Base-by-base conservation (phyloP, 495 filamentous ascomycete species). In the Neurospora sp. region DNA sequence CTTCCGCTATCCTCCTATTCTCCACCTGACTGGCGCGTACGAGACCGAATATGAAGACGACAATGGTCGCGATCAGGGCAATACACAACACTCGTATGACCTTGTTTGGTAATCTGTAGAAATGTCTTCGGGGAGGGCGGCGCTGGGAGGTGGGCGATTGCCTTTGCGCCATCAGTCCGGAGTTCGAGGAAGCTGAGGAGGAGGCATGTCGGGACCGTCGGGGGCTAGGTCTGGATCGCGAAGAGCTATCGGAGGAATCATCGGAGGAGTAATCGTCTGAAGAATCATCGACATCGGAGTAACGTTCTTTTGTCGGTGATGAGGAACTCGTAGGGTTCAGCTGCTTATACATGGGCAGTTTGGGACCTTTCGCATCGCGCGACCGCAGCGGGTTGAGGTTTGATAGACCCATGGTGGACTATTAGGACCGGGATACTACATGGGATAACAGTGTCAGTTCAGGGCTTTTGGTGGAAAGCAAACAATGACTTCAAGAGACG, bases 61-160 rank as follows among this genome's bases (percentile, higher is more conserved):
- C 74, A 20, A 96, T 85, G 0, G 88, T 88, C 1, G 86, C 86
- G 35, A 92, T 88, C 69, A 97, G 79, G 23, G 86, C 88, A 40
- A 92, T 83, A 75, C 92, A 93, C 44, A 96, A 86, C 77, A 89
- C 93, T 78, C 91, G 86, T 77, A 91, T 87, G 18, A 93, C 84
- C 75, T 84, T 88, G 74, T 91, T 88, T 71, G 83, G 92, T 74
- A 90, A 73, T 37, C 88, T 88, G 76, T 91, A 91, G 71, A 85
- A 84, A 70, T 86, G 83, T 7, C 85, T 77, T 23, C 77, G 75
- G 11, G 79, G 74, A 38, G 85, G 83, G 18, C 79, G 75, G 14
- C 83, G 78, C 62, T 85, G 75, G 62, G 81, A 78, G 70, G 77
- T 79, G 69, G 75, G 82, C 5, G 79, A 78, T 78, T 42, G 74